Conservation (phyloP, 805 yeast species). For the Lipomyces chichibuensis region DNA sequence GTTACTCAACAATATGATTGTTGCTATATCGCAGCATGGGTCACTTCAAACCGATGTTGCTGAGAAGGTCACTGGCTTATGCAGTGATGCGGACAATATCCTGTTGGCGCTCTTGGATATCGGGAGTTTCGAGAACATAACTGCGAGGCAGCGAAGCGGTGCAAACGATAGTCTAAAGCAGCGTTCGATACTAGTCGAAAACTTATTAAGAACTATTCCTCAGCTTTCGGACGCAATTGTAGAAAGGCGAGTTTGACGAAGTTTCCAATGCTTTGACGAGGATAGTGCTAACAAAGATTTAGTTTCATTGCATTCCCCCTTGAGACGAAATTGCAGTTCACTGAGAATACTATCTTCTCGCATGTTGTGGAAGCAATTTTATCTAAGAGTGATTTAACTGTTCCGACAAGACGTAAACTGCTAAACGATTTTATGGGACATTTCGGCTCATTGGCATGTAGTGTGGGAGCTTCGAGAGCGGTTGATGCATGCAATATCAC, state of each 20-base stretch:
- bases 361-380: conserved; percentile 64
- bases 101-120: conserved; percentile 18
- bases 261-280: neutral
- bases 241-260: conserved; percentile 47
- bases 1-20: conserved; percentile 12
- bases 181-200: conserved; percentile 22
- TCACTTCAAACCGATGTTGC: conserved; percentile 6
- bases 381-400: conserved; percentile 36
- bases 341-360: conserved; percentile 86
- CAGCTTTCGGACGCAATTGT: conserved; percentile 45
- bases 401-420: conserved; percentile 52
- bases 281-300: neutral
- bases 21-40: conserved; percentile 13
- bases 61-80: conserved; percentile 13
- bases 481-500: conserved; percentile 84
- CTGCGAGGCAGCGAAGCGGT: conserved; percentile 16
- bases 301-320: conserved; percentile 57
- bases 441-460: conserved; percentile 64
- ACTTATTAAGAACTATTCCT: conserved; percentile 10
- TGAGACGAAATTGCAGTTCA: conserved; percentile 71
- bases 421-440: conserved; percentile 64
- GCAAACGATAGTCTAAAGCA: conserved; percentile 26
- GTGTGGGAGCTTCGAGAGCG: conserved; percentile 89
- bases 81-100: conserved; percentile 8
- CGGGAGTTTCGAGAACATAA: conserved; percentile 3